Evolutionary conservation across 176 grass and related monocot species (phyloP), one percentile per base, ranked within the genome.

Genomic region (Metroxylon sagu): DNA sequence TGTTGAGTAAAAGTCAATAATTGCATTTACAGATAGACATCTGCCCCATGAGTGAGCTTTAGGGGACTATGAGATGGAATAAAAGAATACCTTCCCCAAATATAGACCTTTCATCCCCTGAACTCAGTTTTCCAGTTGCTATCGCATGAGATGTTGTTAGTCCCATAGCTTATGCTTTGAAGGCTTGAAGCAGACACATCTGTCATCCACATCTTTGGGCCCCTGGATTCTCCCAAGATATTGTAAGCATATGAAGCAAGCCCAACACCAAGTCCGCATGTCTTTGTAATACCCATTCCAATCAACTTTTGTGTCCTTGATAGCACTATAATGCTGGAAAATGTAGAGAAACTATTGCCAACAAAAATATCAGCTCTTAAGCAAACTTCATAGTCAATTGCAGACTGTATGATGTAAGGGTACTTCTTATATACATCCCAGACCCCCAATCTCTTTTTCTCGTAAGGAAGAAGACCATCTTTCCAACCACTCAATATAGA

Each of bases 271-370:
- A 60, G 61, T 0, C 72, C 78, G 52, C 92, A 97, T 14, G 82
- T 84, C 31, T 74, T 80, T 25, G 66, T 78, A 75, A 89, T 75
- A 50, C 93, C 82, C 56, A 83, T 60, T 49, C 85, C 78, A 48
- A 92, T 71, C 57, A 88, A 60, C 50, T 69, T 92, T 30, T 81
- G 73, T 64, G 93, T 98, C 74, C 88, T 85, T 61, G 84, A 92
- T 31, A 98, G 49, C 29, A 89, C 93, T 50, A 92, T 67, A 54
- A 97, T 83, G 49, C 83, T 85, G 59, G 92, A 91, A 77, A 97
- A 97, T 75, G 92, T 97, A 54, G 92, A 97, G 77, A 91, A 97
- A 65, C 84, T 97, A 76, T 97, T 97, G 25, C 92, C 92, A 56
- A 91, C 72, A 70, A 97, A 97, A 51, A 91, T 77, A 63, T 91